phyloP scores from a whole-genome alignment of 495 filamentous ascomycete species.

The Glonium stellatum region DNA sequence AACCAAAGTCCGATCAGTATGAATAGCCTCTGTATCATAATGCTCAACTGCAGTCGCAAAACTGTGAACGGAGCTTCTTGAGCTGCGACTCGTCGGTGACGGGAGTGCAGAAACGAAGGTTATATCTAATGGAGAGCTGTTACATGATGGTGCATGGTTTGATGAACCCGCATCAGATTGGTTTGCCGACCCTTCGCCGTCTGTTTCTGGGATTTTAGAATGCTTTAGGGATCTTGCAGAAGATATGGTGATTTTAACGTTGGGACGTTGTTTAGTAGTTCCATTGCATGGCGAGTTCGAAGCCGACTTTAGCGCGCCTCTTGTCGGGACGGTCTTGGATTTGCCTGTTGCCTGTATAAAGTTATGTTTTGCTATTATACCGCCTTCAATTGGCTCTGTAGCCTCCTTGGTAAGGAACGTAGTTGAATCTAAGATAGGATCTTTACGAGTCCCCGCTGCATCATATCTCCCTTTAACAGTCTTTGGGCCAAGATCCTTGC shows the following conservation, averaged over 20 bases:
- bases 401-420: slow-evolving; percentile 15
- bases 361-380: neutral
- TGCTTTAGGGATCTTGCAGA: neutral
- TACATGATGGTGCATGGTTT: neutral
- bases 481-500: neutral
- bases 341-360: neutral
- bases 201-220: neutral
- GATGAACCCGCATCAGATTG: neutral
- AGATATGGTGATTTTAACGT: neutral
- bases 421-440: slow-evolving; percentile 1
- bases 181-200: neutral
- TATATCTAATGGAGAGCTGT: slow-evolving; percentile 2
- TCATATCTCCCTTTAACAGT: slow-evolving; percentile 10
- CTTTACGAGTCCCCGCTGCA: slow-evolving; percentile 6
- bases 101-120: slow-evolving; percentile 2
- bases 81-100: slow-evolving; percentile 10
- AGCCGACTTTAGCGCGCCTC: neutral
- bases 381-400: slow-evolving; percentile 9
- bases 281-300: neutral
- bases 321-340: slow-evolving; percentile 4
- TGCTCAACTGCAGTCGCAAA: slow-evolving; percentile 17
- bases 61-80: slow-evolving; percentile 5
- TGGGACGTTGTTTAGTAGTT: neutral
- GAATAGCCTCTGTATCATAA: neutral
- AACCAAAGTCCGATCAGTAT: slow-evolving; percentile 10